These are phyloP conservation scores for Fusarium subglutinans DNA, from an alignment of 2,329 filamentous ascomycete genomes.

Conservation along the genomic window DNA sequence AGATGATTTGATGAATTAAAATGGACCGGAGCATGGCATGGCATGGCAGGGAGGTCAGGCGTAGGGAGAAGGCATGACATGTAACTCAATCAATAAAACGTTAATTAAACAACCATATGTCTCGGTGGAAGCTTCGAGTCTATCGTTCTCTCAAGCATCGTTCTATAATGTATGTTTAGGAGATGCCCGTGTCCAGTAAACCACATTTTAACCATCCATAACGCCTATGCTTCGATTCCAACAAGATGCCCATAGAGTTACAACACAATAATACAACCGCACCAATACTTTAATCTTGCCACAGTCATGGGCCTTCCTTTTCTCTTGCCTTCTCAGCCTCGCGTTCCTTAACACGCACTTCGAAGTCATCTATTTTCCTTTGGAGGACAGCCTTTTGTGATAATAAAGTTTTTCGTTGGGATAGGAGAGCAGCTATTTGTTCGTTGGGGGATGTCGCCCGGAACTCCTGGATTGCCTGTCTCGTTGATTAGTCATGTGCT, in stretches of 20 bases:
- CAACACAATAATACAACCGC: conserved; percentile 20
- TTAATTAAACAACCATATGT: conserved; percentile 1
- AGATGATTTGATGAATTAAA: conserved; percentile 22
- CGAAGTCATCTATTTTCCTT: conserved; percentile 53
- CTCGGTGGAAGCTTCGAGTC: neutral
- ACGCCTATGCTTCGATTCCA: conserved; percentile 19
- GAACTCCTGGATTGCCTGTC: conserved; percentile 50
- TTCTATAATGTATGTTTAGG: neutral
- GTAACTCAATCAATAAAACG: conserved; percentile 23
- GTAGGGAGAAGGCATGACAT: conserved; percentile 27
- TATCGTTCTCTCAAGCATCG: neutral
- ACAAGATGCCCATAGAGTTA: conserved; percentile 15
- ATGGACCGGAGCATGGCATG: conserved; percentile 11
- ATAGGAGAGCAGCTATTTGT: conserved; percentile 57
- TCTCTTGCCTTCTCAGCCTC: conserved; percentile 43
- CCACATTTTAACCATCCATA: neutral
- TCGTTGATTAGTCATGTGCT: neutral
- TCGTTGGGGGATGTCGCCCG: conserved; percentile 52
- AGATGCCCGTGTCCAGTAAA: neutral
- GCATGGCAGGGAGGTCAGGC: conserved; percentile 20
- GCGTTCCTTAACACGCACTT: conserved; percentile 51
- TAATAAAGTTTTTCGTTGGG: conserved; percentile 52
- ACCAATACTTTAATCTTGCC: neutral
- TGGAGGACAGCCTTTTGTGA: conserved; percentile 53
- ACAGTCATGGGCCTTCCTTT: conserved; percentile 6